Base-by-base conservation (phyloP, 805 yeast species). In the Starmerella asiatica region DNA sequence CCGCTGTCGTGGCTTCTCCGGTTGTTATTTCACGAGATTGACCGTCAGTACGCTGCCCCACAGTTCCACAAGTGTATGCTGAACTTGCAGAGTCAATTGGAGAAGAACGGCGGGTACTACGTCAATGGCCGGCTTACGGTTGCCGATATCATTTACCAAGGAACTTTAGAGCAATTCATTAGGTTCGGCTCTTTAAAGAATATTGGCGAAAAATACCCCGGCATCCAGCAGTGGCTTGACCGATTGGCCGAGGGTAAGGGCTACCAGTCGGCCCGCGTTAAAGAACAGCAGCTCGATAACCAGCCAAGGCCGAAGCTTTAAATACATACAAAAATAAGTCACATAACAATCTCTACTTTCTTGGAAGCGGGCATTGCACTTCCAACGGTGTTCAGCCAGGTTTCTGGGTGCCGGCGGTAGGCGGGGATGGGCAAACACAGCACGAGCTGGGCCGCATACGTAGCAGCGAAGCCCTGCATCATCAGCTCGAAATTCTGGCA, bases 101-200 rank as follows among this genome's bases (percentile, higher is more conserved):
- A 52, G 35, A 57, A 65, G 38, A 74, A 68, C 50, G 56, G 57
- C 21, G 78, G 77, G 1, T 79, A 59, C 58, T 58, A 76, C 20
- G 81, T 74, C 37, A 79, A 81, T 32, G 70, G 70, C 45, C 71
- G 69, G 37, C 51, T 75, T 36, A 62, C 75, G 12, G 65, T 73
- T 47, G 80, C 80, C 4, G 88, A 79, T 55, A 66, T 79, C 39
- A 64, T 75, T 54, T 50, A 45, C 34, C 39, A 39, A 14, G 42
- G 34, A 9, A 27, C 46, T 6, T 17, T 47, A 7, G 35, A 26
- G 30, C 42, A 35, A 34, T 23, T 42, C 21, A 9, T 37, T 17
- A 16, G 15, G n/a, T 14, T 32, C 23, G 46, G 44, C 11, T 5
- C 34, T 21, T 26, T 37, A 16, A 16, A 15, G 15, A 26, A 44